Evolutionary conservation across 73 alveolate genomes (phyloP).

Genomic region (Stentor coeruleus): DNA sequence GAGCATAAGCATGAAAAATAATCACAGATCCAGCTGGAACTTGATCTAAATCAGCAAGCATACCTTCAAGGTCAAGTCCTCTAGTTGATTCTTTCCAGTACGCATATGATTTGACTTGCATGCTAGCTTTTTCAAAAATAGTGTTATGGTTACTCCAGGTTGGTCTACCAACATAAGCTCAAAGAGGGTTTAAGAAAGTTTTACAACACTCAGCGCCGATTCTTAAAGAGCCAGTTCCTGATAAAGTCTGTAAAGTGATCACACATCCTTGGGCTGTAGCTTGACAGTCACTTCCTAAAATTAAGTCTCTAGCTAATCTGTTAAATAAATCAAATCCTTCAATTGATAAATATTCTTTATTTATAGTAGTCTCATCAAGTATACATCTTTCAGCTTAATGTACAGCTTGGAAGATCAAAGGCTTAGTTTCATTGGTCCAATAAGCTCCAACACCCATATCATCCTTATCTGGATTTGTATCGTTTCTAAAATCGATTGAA

Average conservation of each 20-base stretch:
- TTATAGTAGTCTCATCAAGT: constrained; percentile 61
- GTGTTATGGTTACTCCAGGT: constrained; percentile 95
- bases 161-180: constrained; percentile 75
- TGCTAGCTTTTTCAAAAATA: constrained; percentile 70
- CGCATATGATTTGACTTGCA: constrained; percentile 74
- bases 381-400: constrained; percentile 73
- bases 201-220: constrained; percentile 81
- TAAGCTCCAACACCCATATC: constrained; percentile 95
- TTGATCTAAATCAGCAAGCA: constrained; percentile 57
- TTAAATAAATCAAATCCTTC: constrained; percentile 85
- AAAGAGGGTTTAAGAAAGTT: not conserved
- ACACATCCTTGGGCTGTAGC: constrained; percentile 20
- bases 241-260: constrained; percentile 75
- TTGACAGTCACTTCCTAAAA: constrained; percentile 63
- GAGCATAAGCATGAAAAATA: constrained; percentile 96
- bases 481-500: constrained; percentile 68
- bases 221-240: constrained; percentile 96
- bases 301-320: constrained; percentile 59
- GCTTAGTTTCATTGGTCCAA: constrained; percentile 86
- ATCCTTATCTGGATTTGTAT: constrained; percentile 71
- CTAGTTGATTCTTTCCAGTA: constrained; percentile 79
- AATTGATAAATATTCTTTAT: constrained; percentile 94
- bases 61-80: constrained; percentile 79
- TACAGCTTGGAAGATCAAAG: constrained; percentile 80
- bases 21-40: constrained; percentile 80